Conservation (phyloP, 2,329 filamentous ascomycete genomes). For the Fusarium bulbicola region DNA sequence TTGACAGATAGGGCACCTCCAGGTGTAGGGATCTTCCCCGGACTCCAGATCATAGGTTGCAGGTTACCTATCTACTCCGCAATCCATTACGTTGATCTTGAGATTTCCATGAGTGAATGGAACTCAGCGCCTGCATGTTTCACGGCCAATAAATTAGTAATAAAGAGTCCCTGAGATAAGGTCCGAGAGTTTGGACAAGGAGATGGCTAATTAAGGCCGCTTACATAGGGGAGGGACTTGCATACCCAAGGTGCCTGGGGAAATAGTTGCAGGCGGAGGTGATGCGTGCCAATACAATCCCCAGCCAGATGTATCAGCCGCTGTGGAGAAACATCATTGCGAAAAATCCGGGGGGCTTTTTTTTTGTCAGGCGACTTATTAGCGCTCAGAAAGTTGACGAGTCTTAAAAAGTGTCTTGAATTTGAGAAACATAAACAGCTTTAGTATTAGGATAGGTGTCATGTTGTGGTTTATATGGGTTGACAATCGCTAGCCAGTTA, state of each 20-base stretch:
- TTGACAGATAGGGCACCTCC: neutral
- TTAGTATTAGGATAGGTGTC: conserved; percentile 2
- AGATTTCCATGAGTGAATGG: conserved; percentile 28
- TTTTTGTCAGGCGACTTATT: conserved; percentile 30
- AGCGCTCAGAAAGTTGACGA: conserved; percentile 11
- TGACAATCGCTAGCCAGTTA: neutral
- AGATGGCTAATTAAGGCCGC: conserved; percentile 26
- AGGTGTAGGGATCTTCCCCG: conserved; percentile 10
- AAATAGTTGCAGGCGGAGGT: conserved; percentile 29
- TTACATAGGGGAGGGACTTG: conserved; percentile 26
- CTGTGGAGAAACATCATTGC: conserved; percentile 35
- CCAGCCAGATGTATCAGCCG: conserved; percentile 37
- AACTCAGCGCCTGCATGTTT: conserved; percentile 9
- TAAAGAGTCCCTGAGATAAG: conserved; percentile 32
- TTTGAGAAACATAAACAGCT: neutral
- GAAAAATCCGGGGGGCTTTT: conserved; percentile 35
- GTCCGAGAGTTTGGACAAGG: neutral
- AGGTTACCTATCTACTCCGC: conserved; percentile 11
- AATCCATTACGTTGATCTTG: conserved; percentile 34
- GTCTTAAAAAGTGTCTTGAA: neutral
- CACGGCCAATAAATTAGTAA: no score
- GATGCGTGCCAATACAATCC: conserved; percentile 28
- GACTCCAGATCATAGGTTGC: neutral
- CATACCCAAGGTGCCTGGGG: conserved; percentile 17
- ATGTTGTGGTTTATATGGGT: neutral